A percentile compares a stretch with the other conserved stretches of the same genome.
Conservation (phyloP, 2,329 filamentous ascomycete genomes). For the Sclerotinia subarctica region DNA sequence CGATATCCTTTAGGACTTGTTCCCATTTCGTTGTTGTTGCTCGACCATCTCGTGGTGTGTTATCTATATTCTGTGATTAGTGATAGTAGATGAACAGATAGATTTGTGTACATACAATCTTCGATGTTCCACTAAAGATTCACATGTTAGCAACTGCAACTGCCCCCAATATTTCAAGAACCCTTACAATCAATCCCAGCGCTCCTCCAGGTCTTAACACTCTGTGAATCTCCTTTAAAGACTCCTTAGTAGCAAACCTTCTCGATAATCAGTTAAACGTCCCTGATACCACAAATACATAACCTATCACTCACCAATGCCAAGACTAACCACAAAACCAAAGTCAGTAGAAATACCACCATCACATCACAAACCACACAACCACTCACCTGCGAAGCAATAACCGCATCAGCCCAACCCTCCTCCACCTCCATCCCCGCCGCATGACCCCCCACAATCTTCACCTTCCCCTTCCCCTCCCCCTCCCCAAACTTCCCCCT, state of each 20-base stretch:
- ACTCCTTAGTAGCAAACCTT: slow-evolving; percentile 62
- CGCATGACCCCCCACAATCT: slow-evolving; percentile 56
- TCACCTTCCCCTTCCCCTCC: slow-evolving; percentile 40
- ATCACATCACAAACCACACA: background rate
- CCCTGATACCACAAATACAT: background rate
- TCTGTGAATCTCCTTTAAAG: slow-evolving; percentile 64
- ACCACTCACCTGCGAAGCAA: slow-evolving; percentile 63
- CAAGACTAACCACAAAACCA: slow-evolving; percentile 43
- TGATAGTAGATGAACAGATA: slow-evolving; percentile 17
- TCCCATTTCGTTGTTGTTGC: slow-evolving; percentile 59
- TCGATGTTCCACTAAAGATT: slow-evolving; percentile 61
- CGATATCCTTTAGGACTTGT: slow-evolving; percentile 56
- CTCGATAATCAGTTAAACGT: slow-evolving; percentile 11
- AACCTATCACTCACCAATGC: slow-evolving; percentile 39
- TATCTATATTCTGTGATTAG: slow-evolving; percentile 48
- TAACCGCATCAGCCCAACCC: slow-evolving; percentile 61
- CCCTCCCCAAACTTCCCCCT: slow-evolving; percentile 53
- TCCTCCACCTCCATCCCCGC: slow-evolving; percentile 53
- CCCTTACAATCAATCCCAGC: slow-evolving; percentile 55
- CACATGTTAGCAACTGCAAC: slow-evolving; percentile 4
- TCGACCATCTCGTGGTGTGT: slow-evolving; percentile 55
- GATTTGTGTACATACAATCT: slow-evolving; percentile 51
- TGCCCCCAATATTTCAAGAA: background rate
- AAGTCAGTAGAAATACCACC: slow-evolving; percentile 19
- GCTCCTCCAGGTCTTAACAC: slow-evolving; percentile 58